phyloP scores from a whole-genome alignment of 2,329 filamentous ascomycete species.

The Cordyceps fumosorosea region DNA sequence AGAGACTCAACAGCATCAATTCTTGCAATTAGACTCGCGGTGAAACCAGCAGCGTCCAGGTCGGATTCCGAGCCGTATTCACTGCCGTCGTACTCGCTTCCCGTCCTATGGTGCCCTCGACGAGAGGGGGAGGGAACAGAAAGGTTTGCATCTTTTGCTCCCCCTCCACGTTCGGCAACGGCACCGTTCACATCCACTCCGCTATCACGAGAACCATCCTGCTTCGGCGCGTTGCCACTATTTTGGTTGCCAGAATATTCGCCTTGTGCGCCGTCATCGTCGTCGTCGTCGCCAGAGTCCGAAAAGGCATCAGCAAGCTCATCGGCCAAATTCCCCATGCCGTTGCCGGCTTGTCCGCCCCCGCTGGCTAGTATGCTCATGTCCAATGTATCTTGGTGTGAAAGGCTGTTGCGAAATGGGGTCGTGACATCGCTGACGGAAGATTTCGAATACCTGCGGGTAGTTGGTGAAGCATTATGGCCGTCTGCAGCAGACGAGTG shows the following conservation, averaged over 20 bases:
- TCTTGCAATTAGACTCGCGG: conserved; percentile 57
- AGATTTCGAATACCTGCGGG: conserved; percentile 44
- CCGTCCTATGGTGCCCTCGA: conserved; percentile 43
- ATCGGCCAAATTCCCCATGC: conserved; percentile 72
- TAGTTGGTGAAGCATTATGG: conserved; percentile 37
- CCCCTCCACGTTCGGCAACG: conserved; percentile 16
- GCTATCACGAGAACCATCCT: conserved; percentile 1
- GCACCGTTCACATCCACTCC: conserved; percentile 10
- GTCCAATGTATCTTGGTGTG: conserved; percentile 41
- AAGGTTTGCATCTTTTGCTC: conserved; percentile 34
- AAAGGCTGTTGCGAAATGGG: conserved; percentile 42
- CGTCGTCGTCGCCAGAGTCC: conserved; percentile 46
- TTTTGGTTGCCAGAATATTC: not conserved
- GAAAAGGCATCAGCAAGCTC: conserved; percentile 70
- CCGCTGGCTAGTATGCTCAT: conserved; percentile 38
- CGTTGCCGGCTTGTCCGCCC: conserved; percentile 41
- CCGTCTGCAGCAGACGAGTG: conserved; percentile 50
- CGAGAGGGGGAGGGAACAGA: conserved; percentile 37
- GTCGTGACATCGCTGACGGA: conserved; percentile 44
- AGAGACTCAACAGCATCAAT: conserved; percentile 69
- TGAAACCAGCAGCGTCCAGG: conserved; percentile 61
- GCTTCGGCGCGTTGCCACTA: conserved; percentile 11
- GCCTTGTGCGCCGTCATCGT: conserved; percentile 31
- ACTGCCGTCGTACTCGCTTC: conserved; percentile 62
- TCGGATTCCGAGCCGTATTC: conserved; percentile 70